Evolutionary conservation across 495 filamentous ascomycete genomes (phyloP).

Genomic region (Jackrogersella multiformis): DNA sequence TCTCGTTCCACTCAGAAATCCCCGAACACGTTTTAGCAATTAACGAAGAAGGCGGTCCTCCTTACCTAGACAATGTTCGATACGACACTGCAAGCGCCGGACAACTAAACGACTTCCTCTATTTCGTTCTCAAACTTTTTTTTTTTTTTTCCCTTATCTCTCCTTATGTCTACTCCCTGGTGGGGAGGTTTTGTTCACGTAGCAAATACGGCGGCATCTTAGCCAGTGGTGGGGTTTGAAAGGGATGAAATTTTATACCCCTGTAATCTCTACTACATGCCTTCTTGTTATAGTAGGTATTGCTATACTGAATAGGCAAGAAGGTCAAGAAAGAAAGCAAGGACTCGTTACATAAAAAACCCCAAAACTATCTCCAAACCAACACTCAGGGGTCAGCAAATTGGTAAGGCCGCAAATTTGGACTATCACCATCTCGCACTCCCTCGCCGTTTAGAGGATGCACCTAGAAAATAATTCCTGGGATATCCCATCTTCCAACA

Average conservation of each 20-base stretch:
- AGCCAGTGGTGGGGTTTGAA: conserved; percentile 14
- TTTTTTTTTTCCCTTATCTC: background rate
- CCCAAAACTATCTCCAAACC: conserved; percentile 12
- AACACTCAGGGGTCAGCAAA: conserved; percentile 10
- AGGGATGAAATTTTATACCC: background rate
- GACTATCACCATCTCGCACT: conserved; percentile 17
- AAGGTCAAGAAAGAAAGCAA: conserved; percentile 5
- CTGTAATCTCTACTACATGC: conserved; percentile 6
- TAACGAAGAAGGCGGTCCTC: conserved; percentile 42
- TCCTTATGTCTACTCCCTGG: conserved; percentile 19
- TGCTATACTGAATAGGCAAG: conserved; percentile 19
- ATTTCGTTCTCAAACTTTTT: background rate
- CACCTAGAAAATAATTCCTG: conserved; percentile 1
- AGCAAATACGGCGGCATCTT: conserved; percentile 19
- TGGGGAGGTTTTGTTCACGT: conserved; percentile 11
- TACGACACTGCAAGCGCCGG: conserved; percentile 30
- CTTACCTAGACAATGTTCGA: conserved; percentile 32
- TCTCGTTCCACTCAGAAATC: conserved; percentile 45
- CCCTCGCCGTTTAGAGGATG: conserved; percentile 1
- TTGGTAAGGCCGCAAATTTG: conserved; percentile 21
- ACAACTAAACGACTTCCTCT: conserved; percentile 10
- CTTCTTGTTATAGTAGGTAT: conserved; percentile 3
- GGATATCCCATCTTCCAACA: conserved; percentile 20
- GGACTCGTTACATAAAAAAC: conserved; percentile 30
- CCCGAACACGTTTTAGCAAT: conserved; percentile 46